Evolutionary conservation across 495 filamentous ascomycete genomes (phyloP).

Genomic region (Aspergillus funiculosus): DNA sequence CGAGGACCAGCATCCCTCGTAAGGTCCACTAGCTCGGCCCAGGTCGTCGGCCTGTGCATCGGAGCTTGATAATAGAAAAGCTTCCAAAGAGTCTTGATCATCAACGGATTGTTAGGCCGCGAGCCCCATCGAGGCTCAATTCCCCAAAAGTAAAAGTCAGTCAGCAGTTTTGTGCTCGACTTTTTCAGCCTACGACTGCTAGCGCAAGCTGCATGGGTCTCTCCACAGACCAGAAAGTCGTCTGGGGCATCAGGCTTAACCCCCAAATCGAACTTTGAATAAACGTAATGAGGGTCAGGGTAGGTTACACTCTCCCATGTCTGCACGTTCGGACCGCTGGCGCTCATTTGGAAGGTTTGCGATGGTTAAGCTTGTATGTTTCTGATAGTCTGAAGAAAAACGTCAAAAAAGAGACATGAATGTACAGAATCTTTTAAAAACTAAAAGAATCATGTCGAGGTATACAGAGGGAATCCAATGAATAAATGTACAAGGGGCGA

Average conservation of each 20-base stretch:
- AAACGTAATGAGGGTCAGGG: slow-evolving; percentile 8
- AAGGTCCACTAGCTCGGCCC: slow-evolving; percentile 17
- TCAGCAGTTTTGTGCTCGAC: slow-evolving; percentile 1
- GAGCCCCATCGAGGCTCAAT: slow-evolving; percentile 16
- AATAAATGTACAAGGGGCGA: background rate
- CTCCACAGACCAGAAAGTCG: slow-evolving; percentile 10
- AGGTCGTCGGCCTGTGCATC: slow-evolving; percentile 15
- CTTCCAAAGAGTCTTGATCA: slow-evolving; percentile 20
- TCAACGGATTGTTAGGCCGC: background rate
- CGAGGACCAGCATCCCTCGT: slow-evolving; percentile 35
- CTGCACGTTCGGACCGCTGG: background rate
- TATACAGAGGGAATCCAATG: background rate
- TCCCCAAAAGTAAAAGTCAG: slow-evolving; percentile 29
- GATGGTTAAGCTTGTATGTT: too few relatives aligned
- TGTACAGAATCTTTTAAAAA: too few relatives aligned
- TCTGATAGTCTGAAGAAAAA: background rate
- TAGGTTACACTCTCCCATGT: background rate
- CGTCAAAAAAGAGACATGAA: background rate
- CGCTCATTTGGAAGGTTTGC: background rate
- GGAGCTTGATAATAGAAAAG: slow-evolving; percentile 26
- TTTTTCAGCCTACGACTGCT: background rate
- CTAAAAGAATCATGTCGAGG: background rate
- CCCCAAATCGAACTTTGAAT: slow-evolving; percentile 14
- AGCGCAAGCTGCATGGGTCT: background rate
- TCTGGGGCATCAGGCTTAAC: slow-evolving; percentile 25